Evolutionary conservation across 73 alveolate species (phyloP).

Genomic region (Tetrahymena thermophila): DNA sequence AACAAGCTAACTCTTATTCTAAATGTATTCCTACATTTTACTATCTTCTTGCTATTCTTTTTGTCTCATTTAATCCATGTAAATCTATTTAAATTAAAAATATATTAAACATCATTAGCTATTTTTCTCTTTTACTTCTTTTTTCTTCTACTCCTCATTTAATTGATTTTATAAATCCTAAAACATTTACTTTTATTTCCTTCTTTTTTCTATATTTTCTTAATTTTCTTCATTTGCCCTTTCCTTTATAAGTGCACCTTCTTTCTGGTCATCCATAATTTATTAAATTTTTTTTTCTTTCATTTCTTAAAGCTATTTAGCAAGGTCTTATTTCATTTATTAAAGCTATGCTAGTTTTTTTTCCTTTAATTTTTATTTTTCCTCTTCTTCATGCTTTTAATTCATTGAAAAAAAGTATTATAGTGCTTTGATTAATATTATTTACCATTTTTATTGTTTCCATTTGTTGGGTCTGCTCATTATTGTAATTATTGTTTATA

Average conservation of each 20-base stretch:
- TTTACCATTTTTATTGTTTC: background rate
- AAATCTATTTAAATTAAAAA: background rate
- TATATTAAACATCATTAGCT: background rate
- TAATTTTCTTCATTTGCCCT: background rate
- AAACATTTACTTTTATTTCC: background rate
- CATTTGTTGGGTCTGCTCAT: background rate
- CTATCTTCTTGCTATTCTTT: background rate
- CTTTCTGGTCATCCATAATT: background rate
- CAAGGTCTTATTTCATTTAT: background rate
- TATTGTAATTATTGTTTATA: background rate
- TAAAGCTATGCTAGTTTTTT: background rate
- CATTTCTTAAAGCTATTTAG: background rate
- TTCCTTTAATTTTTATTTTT: background rate
- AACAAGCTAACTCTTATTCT: background rate
- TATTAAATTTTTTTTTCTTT: background rate
- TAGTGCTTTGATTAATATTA: background rate
- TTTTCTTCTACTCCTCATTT: background rate
- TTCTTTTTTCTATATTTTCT: background rate
- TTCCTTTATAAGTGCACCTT: background rate
- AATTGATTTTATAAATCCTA: background rate
- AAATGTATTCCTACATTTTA: background rate
- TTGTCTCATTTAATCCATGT: background rate
- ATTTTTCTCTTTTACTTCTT: background rate
- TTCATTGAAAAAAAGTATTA: background rate
- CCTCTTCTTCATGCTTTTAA: background rate